phyloP scores from a whole-genome alignment of 345 rosid genomes.

The Salix suchowensis region DNA sequence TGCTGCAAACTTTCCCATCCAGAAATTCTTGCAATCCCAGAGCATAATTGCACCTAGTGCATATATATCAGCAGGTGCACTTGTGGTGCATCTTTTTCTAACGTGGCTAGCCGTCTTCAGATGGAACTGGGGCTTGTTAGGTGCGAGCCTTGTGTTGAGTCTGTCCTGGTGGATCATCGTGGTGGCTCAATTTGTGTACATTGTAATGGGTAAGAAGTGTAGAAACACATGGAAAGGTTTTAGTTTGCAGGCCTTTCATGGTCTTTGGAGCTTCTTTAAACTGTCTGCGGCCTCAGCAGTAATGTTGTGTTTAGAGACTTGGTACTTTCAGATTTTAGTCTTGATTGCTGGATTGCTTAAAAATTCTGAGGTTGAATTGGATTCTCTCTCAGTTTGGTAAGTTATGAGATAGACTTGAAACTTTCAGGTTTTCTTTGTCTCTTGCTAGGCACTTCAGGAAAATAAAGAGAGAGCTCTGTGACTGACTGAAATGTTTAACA shows the following conservation, averaged over 20 bases:
- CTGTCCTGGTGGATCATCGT: slow-evolving; percentile 24
- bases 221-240: slow-evolving; percentile 22
- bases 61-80: slow-evolving; percentile 13
- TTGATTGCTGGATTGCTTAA: slow-evolving; percentile 23
- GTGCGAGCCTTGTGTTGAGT: slow-evolving; percentile 23
- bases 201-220: slow-evolving; percentile 4
- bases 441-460: background rate
- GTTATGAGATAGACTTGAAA: background rate
- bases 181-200: slow-evolving; percentile 15
- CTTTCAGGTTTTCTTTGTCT: background rate
- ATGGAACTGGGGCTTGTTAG: slow-evolving; percentile 18
- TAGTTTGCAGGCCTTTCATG: slow-evolving; percentile 13
- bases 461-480: background rate
- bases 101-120: slow-evolving; percentile 18
- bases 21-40: slow-evolving; percentile 26
- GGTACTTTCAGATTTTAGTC: slow-evolving; percentile 25
- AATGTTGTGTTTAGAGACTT: slow-evolving; percentile 26
- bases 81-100: slow-evolving; percentile 11
- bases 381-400: slow-evolving; percentile 27
- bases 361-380: slow-evolving; percentile 17
- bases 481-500: background rate
- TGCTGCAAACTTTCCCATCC: slow-evolving; percentile 57
- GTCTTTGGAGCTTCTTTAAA: slow-evolving; percentile 18
- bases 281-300: slow-evolving; percentile 28
- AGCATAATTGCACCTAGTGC: slow-evolving; percentile 24